These are phyloP conservation scores for Ustilago xerochloae DNA, from an alignment of 1,284 basidiomycete genomes.

Conservation along the genomic window DNA sequence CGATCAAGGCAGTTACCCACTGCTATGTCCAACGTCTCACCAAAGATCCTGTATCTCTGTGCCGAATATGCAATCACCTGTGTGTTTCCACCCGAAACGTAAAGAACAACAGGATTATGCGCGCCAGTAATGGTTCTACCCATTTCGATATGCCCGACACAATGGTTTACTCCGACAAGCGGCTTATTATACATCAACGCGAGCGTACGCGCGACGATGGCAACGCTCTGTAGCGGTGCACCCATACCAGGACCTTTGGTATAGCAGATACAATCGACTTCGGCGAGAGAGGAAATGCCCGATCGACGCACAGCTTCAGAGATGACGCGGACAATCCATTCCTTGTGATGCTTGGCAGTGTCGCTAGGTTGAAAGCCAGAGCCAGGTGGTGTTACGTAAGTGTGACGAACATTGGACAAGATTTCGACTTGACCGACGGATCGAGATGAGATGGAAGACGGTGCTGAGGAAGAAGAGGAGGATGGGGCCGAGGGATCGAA, in stretches of 20 bases:
- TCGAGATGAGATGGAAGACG: conserved; percentile 74
- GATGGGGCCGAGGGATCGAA: conserved; percentile 71
- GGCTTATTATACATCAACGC: conserved; percentile 89
- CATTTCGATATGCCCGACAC: conserved; percentile 98
- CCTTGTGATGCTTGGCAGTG: conserved; percentile 93
- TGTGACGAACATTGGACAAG: conserved; percentile 80
- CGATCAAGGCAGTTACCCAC: conserved; percentile 98
- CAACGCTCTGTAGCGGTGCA: conserved; percentile 92
- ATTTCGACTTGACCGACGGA: conserved; percentile 73
- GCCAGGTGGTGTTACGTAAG: conserved; percentile 97
- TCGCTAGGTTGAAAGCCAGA: conserved; percentile 96
- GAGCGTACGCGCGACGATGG: conserved; percentile 91
- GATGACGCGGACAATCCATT: conserved; percentile 89
- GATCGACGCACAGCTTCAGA: conserved; percentile 82
- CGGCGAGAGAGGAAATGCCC: conserved; percentile 75
- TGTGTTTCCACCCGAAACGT: conserved; percentile 98
- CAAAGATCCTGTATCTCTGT: conserved; percentile 97
- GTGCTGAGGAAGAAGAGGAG: conserved; percentile 28
- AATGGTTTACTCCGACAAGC: conserved; percentile 96
- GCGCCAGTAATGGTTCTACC: conserved; percentile 94
- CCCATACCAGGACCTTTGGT: conserved; percentile 99
- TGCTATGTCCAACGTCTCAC: conserved; percentile 98
- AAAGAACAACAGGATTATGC: conserved; percentile 93
- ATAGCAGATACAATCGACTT: conserved; percentile 93
- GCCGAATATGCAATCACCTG: conserved; percentile 97